Evolutionary conservation across 2,329 filamentous ascomycete species (phyloP).

Genomic region (Aspergillus brunneoviolaceus): DNA sequence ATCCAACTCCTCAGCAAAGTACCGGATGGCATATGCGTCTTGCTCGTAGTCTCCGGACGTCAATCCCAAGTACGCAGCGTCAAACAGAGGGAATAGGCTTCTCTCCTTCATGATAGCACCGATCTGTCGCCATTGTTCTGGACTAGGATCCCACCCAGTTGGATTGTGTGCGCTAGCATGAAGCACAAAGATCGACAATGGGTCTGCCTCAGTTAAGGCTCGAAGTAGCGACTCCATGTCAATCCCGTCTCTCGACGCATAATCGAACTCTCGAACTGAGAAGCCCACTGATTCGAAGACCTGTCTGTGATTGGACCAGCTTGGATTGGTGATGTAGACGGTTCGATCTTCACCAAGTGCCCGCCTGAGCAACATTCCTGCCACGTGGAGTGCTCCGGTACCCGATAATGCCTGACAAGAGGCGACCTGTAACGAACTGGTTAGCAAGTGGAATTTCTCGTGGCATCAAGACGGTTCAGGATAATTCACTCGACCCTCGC

Average conservation of each 20-base stretch:
- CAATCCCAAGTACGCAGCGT: neutral
- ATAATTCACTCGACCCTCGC: too few relatives aligned
- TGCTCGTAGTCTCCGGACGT: neutral
- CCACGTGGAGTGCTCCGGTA: neutral
- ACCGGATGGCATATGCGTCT: neutral
- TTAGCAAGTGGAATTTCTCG: too few relatives aligned
- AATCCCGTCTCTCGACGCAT: neutral
- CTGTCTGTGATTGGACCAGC: conserved; percentile 6
- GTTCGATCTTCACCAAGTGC: neutral
- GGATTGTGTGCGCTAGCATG: conserved; percentile 93
- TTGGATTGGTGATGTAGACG: conserved; percentile 4
- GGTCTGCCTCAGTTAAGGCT: too few relatives aligned
- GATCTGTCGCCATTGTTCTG: conserved; percentile 82
- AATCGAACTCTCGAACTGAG: neutral
- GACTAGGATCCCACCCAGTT: conserved; percentile 82
- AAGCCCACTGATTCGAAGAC: neutral
- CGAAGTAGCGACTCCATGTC: too few relatives aligned
- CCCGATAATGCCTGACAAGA: neutral
- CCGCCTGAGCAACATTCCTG: neutral
- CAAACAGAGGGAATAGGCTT: neutral
- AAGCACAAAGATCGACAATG: conserved; percentile 42
- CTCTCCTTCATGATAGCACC: conserved; percentile 31
- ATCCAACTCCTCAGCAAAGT: neutral
- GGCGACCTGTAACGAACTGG: neutral
- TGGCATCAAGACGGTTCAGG: too few relatives aligned